phyloP scores from a whole-genome alignment of 2,329 filamentous ascomycete genomes.

The Pseudopithomyces chartarum region DNA sequence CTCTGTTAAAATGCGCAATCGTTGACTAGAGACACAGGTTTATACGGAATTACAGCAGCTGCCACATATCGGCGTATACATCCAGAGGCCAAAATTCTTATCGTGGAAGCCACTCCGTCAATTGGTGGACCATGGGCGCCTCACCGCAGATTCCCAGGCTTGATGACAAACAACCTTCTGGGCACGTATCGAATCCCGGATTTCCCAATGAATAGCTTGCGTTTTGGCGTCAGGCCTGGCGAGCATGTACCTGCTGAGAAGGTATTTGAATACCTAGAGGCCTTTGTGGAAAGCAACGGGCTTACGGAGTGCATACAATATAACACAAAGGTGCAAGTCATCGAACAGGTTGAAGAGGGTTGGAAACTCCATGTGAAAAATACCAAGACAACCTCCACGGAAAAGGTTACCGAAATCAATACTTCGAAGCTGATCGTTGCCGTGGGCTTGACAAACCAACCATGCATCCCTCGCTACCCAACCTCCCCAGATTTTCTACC shows the following conservation, averaged over 20 bases:
- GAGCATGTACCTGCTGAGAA: conserved; percentile 64
- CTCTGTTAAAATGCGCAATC: neutral
- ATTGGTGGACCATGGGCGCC: conserved; percentile 50
- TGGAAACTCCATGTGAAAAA: conserved; percentile 26
- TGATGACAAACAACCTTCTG: conserved; percentile 51
- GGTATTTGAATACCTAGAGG: conserved; percentile 60
- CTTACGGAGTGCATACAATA: conserved; percentile 57
- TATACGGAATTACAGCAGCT: conserved; percentile 52
- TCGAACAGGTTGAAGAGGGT: conserved; percentile 46
- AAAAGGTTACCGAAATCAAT: conserved; percentile 25
- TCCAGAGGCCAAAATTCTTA: conserved; percentile 42
- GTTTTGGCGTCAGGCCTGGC: conserved; percentile 50
- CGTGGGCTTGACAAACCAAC: conserved; percentile 64
- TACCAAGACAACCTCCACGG: neutral
- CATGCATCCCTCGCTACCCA: conserved; percentile 59
- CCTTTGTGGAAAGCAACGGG: conserved; percentile 48
- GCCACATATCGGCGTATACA: conserved; percentile 47
- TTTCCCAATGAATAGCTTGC: conserved; percentile 37
- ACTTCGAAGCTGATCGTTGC: conserved; percentile 63
- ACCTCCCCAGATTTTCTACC: conserved; percentile 57
- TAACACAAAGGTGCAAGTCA: conserved; percentile 56
- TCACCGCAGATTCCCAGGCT: conserved; percentile 49
- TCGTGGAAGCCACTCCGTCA: conserved; percentile 48
- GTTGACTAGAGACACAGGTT: conserved; percentile 8
- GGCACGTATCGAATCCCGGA: conserved; percentile 49